Percentiles rank a stretch among this genome's conserved stretches.
phyloP scores from a whole-genome alignment of 345 rosid species.

The Fremontodendron californicum region DNA sequence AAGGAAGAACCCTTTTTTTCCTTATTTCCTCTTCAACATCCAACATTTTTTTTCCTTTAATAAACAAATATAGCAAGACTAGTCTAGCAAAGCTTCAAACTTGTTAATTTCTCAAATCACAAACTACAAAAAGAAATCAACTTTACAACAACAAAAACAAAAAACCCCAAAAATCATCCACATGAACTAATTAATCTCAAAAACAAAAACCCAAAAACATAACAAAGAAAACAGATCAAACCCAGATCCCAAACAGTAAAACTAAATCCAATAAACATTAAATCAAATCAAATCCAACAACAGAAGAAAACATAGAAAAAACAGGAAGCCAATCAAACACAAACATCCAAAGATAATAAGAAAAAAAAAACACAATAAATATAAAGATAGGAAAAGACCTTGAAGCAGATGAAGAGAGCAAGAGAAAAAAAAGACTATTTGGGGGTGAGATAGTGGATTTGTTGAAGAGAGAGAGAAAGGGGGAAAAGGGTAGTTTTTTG shows the following conservation, averaged over 20 bases:
- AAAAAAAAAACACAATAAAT: neutral
- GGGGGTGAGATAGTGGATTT: neutral
- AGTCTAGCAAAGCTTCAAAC: neutral
- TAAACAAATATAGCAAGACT: neutral
- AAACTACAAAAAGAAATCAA: neutral
- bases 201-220: constrained; percentile 8
- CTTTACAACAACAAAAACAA: neutral
- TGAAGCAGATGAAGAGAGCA: neutral
- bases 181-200: neutral
- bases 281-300: neutral
- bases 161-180: neutral
- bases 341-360: neutral
- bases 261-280: neutral
- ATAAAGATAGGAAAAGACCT: neutral
- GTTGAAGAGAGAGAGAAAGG: constrained; percentile 4
- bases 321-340: neutral
- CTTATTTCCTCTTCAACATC: neutral
- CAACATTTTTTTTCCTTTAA: neutral
- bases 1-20: neutral
- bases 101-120: neutral
- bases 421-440: constrained; percentile 15
- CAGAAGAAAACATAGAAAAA: neutral
- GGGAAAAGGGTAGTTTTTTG: constrained; percentile 14
- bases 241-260: constrained; percentile 27
- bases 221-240: constrained; percentile 12